These are phyloP conservation scores for Phialemonium atrogriseum DNA, from an alignment of 2,329 filamentous ascomycete species.

Conservation along the genomic window DNA sequence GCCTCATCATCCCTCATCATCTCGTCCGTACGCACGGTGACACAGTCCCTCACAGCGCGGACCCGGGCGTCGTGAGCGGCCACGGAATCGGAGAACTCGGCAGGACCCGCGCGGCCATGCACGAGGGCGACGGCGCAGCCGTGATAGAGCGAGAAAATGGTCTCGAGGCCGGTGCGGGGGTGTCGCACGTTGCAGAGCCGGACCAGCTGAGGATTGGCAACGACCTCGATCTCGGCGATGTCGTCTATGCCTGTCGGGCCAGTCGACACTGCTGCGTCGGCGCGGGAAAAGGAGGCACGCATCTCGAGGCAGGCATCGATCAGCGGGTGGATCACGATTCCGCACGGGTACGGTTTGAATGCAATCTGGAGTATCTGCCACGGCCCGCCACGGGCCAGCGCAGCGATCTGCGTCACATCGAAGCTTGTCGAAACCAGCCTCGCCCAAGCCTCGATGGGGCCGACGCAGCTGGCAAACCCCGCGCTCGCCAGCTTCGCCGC, in stretches of 20 bases:
- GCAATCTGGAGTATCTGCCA: constrained; percentile 47
- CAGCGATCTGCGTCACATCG: constrained; percentile 24
- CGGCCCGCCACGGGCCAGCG: constrained; percentile 21
- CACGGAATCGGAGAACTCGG: constrained; percentile 42
- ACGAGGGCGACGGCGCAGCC: constrained; percentile 41
- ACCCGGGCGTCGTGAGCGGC: constrained; percentile 35
- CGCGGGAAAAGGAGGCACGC: too few species aligned
- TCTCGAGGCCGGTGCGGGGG: constrained; percentile 40
- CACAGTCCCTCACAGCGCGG: constrained; percentile 32
- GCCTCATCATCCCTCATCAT: constrained; percentile 30
- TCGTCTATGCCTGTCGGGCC: too few species aligned
- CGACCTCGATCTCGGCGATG: constrained; percentile 24
- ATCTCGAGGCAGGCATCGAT: constrained; percentile 44
- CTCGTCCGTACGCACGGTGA: constrained; percentile 31
- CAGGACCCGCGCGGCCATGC: constrained; percentile 40
- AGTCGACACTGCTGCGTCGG: constrained; percentile 23
- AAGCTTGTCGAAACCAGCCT: constrained; percentile 38
- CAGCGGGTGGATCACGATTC: constrained; percentile 46
- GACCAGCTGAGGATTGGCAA: constrained; percentile 44
- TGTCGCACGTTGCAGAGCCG: constrained; percentile 41
- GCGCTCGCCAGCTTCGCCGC: constrained; percentile 28
- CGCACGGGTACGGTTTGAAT: constrained; percentile 50
- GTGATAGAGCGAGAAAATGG: constrained; percentile 48
- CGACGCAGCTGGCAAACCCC: constrained; percentile 38
- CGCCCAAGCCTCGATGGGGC: constrained; percentile 44